Evolutionary conservation across 1,139 yeast genomes (phyloP), one percentile per base, ranked within the genome.

Genomic region (Meyerozyma sp.): DNA sequence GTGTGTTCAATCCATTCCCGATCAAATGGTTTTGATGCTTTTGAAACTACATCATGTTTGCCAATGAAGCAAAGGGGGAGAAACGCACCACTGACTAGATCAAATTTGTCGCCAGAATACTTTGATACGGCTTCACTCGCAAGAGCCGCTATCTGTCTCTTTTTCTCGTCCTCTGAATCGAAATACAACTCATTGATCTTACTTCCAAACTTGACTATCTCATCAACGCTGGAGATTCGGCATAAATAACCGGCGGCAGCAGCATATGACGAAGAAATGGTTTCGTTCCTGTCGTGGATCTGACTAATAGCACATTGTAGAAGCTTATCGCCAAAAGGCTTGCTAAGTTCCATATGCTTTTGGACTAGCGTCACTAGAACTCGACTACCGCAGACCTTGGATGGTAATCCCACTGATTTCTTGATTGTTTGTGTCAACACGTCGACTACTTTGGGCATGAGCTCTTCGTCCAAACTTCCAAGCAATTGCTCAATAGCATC

Each of bases 331-430:
- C 91, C 85, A 54, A 77, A 79, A 0, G 87, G 83, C 39, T 73
- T 70, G 10, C 80, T 61, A 20, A 77, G 57, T 29, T 73, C 72
- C n/a, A 75, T 60, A 52, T 84, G 81, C 49, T 82, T 75, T 23
- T 79, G 68, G 1, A 84, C 76, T 45, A 90, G 61, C 21, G 80
- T 75, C 7, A 84, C 88, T 21, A 90, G 61, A 0, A 91, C 83
- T 49, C 82, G 77, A n/a, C 95, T 79, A 0, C 93, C 90, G 37
- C 94, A 90, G 1, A 88, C 90, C 57, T 90, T 90, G 0, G 97
- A 89, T 0, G 98, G 97, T 27, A 93, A 70, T 0, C 98, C 98
- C 28, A 91, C 87, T 0, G 95, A 79, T 47, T 73, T 76, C 49
- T 81, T 82, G 7, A 87, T 73, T 2, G 83, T 70, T 11, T 56